phyloP scores from a whole-genome alignment of 176 grass and related monocot species.

The Rhipidocladum racemiflorum region DNA sequence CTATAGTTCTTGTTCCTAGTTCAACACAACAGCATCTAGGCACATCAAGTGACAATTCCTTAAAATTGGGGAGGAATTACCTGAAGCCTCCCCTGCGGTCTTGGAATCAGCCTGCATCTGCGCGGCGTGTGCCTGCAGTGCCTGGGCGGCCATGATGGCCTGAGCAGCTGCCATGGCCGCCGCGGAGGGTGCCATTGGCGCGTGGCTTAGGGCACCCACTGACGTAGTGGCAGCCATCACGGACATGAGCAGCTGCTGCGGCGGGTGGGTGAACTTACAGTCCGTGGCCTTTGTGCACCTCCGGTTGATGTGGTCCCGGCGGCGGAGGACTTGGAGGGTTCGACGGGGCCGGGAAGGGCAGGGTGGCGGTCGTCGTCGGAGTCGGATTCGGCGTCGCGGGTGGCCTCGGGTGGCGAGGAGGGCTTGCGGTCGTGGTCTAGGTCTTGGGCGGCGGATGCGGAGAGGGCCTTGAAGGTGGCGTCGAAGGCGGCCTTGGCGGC shows the following conservation, averaged over 20 bases:
- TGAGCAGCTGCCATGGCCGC: conserved; percentile 96
- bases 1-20: too few species aligned
- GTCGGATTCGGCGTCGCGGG: conserved; percentile 2
- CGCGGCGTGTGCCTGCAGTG: conserved; percentile 78
- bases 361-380: conserved; percentile 35
- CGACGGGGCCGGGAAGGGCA: conserved; percentile 60
- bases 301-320: conserved; percentile 79
- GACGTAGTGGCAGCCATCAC: conserved; percentile 58
- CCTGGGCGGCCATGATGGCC: conserved; percentile 90
- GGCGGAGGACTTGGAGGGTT: conserved; percentile 63
- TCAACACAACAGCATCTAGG: neutral
- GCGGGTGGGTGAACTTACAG: conserved; percentile 75
- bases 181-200: conserved; percentile 76
- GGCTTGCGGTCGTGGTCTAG: conserved; percentile 19
- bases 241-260: conserved; percentile 76
- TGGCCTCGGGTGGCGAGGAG: conserved; percentile 32
- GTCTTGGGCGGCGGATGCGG: conserved; percentile 28
- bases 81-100: too few species aligned
- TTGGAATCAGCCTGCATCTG: conserved; percentile 63
- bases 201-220: conserved; percentile 58
- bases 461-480: conserved; percentile 74
- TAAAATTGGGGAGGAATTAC: neutral
- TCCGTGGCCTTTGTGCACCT: conserved; percentile 55
- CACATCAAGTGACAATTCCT: neutral
- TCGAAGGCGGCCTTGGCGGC: conserved; percentile 96